Evolutionary conservation across 1,284 basidiomycete species (phyloP).

Genomic region (Ustilago crameri): DNA sequence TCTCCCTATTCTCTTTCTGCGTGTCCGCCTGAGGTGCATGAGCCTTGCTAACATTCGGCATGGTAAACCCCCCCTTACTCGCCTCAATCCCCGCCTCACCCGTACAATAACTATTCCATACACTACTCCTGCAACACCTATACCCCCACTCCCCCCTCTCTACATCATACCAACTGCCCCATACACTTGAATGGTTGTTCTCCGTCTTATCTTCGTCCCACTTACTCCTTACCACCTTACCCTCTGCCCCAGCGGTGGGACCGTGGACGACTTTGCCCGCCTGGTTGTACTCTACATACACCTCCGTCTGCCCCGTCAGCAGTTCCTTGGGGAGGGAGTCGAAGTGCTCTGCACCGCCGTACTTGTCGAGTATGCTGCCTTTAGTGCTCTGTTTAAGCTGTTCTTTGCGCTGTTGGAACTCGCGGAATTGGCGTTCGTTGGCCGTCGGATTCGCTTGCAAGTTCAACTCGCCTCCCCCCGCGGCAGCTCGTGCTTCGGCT

Average conservation of each 20-base stretch:
- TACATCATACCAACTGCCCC: conserved; percentile 93
- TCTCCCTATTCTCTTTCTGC: conserved; percentile 1
- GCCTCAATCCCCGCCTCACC: conserved; percentile 88
- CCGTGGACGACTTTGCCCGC: conserved; percentile 85
- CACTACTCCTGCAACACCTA: conserved; percentile 87
- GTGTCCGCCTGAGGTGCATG: not conserved
- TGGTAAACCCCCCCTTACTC: conserved; percentile 69
- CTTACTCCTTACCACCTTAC: conserved; percentile 84
- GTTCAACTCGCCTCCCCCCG: conserved; percentile 86
- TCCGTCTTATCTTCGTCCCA: conserved; percentile 79
- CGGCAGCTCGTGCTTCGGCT: conserved; percentile 76
- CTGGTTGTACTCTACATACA: conserved; percentile 96
- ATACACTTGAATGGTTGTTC: conserved; percentile 92
- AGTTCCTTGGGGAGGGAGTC: conserved; percentile 88
- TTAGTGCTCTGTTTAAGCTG: conserved; percentile 86
- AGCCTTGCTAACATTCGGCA: not conserved
- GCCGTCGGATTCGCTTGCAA: conserved; percentile 94
- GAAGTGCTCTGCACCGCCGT: conserved; percentile 94
- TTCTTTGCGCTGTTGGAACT: conserved; percentile 92
- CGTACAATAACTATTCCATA: conserved; percentile 92
- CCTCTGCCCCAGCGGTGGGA: conserved; percentile 90
- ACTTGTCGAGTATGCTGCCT: conserved; percentile 73
- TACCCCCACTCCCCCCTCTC: conserved; percentile 86
- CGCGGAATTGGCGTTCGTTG: conserved; percentile 86
- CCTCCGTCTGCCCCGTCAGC: conserved; percentile 90